Evolutionary conservation across 768 basidiomycete genomes (phyloP), one percentile per base, ranked within the genome.

Genomic region (Russula foetens): DNA sequence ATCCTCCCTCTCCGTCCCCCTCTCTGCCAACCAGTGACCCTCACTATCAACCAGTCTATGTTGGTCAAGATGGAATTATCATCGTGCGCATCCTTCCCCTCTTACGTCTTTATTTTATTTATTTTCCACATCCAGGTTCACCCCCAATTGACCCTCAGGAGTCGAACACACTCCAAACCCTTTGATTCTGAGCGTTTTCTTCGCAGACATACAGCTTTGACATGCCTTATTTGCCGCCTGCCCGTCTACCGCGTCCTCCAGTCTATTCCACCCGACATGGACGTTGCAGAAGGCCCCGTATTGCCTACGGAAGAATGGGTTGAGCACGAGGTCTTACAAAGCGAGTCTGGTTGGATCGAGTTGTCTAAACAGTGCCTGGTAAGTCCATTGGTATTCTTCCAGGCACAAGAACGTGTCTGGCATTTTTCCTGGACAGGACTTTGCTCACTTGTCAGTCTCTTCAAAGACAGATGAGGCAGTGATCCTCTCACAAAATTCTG

Each of bases 251-350:
- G 88, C 50, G 84, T 90, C 29, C 74, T 76, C 63, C 86, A 88
- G 66, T 72, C 76, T 31, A 77, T 85, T 53, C 75, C 81, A 43
- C 71, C 74, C 50, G 84, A 85, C 56, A 71, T 82, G 7, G 84
- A 86, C 60, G 76, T 77, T 15, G 79, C 79, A 51, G 85, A 85
- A 56, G 84, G 85, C 8, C 81, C 84, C 3, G 72, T 90, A 17
- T 73, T 89, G 51, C 87, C 89, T 17, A 82, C 82, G 1, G 83
- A 85, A 54, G 86, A 88, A 47, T 90, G 87, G 86, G 83, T 83
- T 7, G 89, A 91, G 73, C 79, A 81, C 52, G 86, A 88, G 68
- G 74, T 83, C 53, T 75, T 91, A 72, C 82, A 82, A 71, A 86
- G 84, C 65, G 71, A 76, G 35, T 81, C 69, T 55, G 90, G 89